Conservation (phyloP, 768 basidiomycete species). For the Serendipita sp. region DNA sequence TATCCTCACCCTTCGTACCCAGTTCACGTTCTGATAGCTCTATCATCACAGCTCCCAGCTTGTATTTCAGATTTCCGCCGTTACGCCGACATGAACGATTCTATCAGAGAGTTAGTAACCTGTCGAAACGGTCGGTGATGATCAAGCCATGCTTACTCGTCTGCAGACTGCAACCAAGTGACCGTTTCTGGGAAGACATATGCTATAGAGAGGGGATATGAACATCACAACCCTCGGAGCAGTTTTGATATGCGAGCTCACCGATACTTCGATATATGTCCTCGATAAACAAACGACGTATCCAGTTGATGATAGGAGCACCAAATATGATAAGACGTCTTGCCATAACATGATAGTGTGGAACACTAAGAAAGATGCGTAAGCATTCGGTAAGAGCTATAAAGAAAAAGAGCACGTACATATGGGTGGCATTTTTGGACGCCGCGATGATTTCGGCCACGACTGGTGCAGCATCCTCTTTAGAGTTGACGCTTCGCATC, state of each 20-base stretch:
- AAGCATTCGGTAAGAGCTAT: background rate
- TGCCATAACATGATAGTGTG: conserved; percentile 37
- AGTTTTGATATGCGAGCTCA: conserved; percentile 15
- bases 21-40: background rate
- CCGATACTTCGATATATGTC: conserved; percentile 43
- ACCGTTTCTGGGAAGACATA: conserved; percentile 48
- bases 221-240: background rate
- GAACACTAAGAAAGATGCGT: conserved; percentile 24
- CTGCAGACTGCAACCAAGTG: conserved; percentile 39
- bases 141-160: conserved; percentile 27
- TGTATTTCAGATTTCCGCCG: conserved; percentile 28
- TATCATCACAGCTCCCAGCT: background rate
- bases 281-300: conserved; percentile 38
- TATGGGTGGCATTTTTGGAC: conserved; percentile 32
- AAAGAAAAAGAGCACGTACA: conserved; percentile 26
- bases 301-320: conserved; percentile 23
- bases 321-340: conserved; percentile 16
- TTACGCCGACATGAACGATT: conserved; percentile 42
- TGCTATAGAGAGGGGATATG: conserved; percentile 35
- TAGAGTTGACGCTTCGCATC: background rate
- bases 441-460: conserved; percentile 27
- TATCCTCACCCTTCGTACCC: background rate
- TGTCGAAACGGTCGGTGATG: too few relatives aligned
- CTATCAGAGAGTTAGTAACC: conserved; percentile 14
- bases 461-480: conserved; percentile 20